Percentiles rank a stretch among this genome's conserved stretches.
phyloP scores from a whole-genome alignment of 164 flowering plant genomes.

The Cinnamomum chago region DNA sequence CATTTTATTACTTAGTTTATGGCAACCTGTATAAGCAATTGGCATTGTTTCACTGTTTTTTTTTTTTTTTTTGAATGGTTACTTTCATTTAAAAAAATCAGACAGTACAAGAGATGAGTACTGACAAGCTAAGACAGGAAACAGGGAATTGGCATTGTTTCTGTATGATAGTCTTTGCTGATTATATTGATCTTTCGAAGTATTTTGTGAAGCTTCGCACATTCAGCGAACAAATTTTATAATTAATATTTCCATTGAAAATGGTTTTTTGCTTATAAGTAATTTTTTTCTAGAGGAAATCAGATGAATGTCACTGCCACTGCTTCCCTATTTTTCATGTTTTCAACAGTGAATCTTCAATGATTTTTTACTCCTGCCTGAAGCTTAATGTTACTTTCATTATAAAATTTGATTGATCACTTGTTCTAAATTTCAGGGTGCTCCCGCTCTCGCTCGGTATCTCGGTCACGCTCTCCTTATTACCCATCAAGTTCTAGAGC shows the following conservation, averaged over 20 bases:
- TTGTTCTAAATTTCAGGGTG: neutral
- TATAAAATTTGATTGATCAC: neutral
- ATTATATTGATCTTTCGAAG: neutral
- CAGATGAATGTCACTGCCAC: neutral
- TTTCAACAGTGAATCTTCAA: neutral
- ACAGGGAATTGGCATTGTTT: too few species aligned
- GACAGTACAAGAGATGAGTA: too few species aligned
- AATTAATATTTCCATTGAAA: too few species aligned
- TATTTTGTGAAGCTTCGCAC: neutral
- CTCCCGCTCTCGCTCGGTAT: constrained; percentile 53
- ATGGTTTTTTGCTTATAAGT: neutral
- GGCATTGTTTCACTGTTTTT: too few species aligned
- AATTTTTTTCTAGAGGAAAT: neutral
- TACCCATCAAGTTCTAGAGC: constrained; percentile 54
- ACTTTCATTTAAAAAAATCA: too few species aligned
- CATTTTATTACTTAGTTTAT: neutral
- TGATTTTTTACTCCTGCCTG: neutral
- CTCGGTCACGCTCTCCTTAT: constrained; percentile 70
- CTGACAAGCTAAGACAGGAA: too few species aligned
- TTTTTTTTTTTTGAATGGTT: too few species aligned
- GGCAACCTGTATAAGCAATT: too few species aligned
- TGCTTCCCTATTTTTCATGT: neutral
- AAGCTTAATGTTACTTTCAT: neutral
- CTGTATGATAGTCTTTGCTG: too few species aligned
- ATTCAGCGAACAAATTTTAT: too few species aligned